These are phyloP conservation scores for Candida boidinii DNA, from an alignment of 805 yeast species.

Conservation along the genomic window DNA sequence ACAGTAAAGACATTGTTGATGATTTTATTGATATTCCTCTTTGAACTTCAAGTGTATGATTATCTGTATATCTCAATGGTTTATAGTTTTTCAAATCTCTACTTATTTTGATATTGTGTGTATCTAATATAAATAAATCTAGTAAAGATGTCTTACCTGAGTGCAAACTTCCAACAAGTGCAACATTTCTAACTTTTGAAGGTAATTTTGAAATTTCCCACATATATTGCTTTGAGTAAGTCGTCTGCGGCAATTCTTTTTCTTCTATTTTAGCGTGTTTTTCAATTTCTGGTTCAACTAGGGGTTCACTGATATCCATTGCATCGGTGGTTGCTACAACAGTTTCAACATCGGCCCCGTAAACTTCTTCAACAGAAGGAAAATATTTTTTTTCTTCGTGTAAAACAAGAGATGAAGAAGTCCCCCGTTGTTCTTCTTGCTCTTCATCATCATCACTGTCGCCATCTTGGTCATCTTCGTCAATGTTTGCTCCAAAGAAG, in stretches of 20 bases:
- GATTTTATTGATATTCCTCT: constrained; percentile 64
- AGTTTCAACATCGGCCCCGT: constrained; percentile 59
- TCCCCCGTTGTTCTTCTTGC: constrained; percentile 4
- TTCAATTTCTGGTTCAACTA: constrained; percentile 43
- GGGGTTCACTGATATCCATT: constrained; percentile 45
- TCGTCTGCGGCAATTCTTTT: constrained; percentile 44
- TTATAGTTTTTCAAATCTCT: constrained; percentile 28
- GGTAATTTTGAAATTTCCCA: constrained; percentile 39
- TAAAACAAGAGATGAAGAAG: too few species aligned
- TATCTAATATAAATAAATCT: constrained; percentile 57
- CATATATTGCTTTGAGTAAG: constrained; percentile 59
- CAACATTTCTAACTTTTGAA: constrained; percentile 61
- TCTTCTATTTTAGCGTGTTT: constrained; percentile 42
- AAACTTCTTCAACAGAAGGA: constrained; percentile 35
- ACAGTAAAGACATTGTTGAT: constrained; percentile 51
- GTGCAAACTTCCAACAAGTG: constrained; percentile 71
- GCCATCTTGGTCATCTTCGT: constrained; percentile 11
- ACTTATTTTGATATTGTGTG: constrained; percentile 42
- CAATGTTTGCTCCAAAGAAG: neutral
- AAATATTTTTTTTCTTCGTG: constrained; percentile 38
- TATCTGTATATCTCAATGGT: constrained; percentile 62
- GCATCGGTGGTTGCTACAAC: constrained; percentile 42
- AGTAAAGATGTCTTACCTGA: constrained; percentile 81
- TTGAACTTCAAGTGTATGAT: constrained; percentile 56
- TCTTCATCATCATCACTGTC: constrained; percentile 16